These are phyloP conservation scores for Fusarium proliferatum DNA, from an alignment of 2,329 filamentous ascomycete genomes.

Conservation along the genomic window DNA sequence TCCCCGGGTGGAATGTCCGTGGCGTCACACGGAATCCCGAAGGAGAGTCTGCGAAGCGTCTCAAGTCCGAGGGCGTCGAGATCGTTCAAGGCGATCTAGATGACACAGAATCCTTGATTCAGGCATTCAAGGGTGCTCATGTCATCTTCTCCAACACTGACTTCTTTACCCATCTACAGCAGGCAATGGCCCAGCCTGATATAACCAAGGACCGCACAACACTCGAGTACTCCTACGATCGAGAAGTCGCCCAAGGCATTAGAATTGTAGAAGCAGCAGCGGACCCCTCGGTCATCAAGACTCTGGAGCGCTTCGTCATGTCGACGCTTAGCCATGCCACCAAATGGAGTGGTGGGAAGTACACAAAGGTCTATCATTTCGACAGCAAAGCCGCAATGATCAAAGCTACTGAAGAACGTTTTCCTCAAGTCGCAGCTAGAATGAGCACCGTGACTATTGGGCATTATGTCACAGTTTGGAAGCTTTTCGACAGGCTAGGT, in stretches of 20 bases:
- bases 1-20: neutral
- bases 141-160: neutral
- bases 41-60: neutral
- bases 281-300: neutral
- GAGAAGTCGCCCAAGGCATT: neutral
- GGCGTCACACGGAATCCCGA: neutral
- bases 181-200: neutral
- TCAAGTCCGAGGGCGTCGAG: neutral
- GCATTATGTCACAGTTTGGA: neutral
- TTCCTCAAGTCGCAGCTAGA: fast-evolving
- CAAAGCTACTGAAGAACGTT: neutral
- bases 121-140: neutral
- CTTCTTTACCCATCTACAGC: neutral
- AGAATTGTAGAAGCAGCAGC: neutral
- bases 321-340: neutral
- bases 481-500: neutral
- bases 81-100: neutral
- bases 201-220: fast-evolving
- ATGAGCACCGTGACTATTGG: neutral
- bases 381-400: neutral
- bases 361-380: neutral
- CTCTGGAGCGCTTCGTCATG: neutral
- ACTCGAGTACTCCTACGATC: neutral
- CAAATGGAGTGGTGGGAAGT: neutral
- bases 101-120: neutral